phyloP scores from a whole-genome alignment of 2,329 filamentous ascomycete species.

The Plenodomus lindquistii region DNA sequence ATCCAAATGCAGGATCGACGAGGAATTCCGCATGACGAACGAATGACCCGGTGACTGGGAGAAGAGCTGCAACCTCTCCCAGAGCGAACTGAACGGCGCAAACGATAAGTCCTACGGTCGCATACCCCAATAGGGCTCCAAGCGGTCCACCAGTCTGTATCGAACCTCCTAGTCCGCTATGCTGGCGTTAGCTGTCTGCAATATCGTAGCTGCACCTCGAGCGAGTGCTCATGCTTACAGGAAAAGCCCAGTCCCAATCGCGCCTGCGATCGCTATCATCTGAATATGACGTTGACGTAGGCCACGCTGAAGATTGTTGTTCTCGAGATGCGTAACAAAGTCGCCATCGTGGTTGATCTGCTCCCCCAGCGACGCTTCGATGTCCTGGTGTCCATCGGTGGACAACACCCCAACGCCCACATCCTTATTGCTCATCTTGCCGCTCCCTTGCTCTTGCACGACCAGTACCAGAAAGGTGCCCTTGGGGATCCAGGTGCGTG shows the following conservation, averaged over 20 bases:
- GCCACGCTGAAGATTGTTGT: conserved; percentile 23
- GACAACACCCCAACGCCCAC: not conserved
- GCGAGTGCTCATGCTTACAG: conserved; percentile 27
- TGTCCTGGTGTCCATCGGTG: not conserved
- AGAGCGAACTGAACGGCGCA: conserved; percentile 57
- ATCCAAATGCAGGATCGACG: conserved; percentile 54
- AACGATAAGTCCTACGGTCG: conserved; percentile 55
- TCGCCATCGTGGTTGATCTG: not conserved
- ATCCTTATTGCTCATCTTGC: not conserved
- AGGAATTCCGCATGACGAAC: conserved; percentile 56
- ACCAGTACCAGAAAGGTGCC: not conserved
- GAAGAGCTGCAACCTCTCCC: conserved; percentile 56
- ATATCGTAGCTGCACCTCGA: not conserved
- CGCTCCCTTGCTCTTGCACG: not conserved
- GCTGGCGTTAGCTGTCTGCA: not conserved
- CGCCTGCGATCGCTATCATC: conserved; percentile 61
- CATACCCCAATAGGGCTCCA: conserved; percentile 57
- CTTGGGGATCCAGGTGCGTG: not conserved
- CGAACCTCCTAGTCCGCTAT: conserved; percentile 53
- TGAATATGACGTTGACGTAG: conserved; percentile 57
- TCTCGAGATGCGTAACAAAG: conserved; percentile 2
- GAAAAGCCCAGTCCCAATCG: conserved; percentile 60
- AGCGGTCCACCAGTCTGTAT: conserved; percentile 58
- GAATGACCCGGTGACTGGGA: conserved; percentile 57
- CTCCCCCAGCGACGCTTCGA: not conserved